Base-by-base conservation (phyloP, 306 rosid species). In the Carpinus fangiana region DNA sequence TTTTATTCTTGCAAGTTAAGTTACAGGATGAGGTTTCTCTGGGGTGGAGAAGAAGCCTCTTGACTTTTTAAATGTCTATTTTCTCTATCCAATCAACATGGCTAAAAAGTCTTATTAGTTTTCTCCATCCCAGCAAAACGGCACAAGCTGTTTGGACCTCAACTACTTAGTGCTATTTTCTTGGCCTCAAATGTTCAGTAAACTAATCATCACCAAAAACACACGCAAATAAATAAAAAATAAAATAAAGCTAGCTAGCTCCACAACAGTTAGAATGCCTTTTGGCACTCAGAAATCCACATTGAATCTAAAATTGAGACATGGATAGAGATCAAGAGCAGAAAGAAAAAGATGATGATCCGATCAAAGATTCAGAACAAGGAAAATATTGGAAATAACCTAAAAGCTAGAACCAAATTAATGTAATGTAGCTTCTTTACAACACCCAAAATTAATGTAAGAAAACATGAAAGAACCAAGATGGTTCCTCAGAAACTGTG, bases 141-240 rank as follows among this genome's bases (percentile, higher is more conserved):
- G 12, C 21, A 4, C 36, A 41, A 21, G 11, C 20, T 67, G 70
- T 80, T 70, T 74, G 75, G 71, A 41, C 52, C 73, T 65, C 79
- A 79, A 57, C 76, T 54, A 73, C 78, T 28, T 26, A 3, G 38
- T 68, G 79, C 61, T 47, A 57, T 67, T 51, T 56, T 67, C 55
- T 66, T 66, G 36, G 59, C 71, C 31, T 66, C 54, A 74, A 36
- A 74, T 65, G 43, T 18, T 54, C 53, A 26, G 65, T 45, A 65
- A 61, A 62, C 41, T 1, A 62, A 38, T 57, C 64, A 57, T 21
- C 13, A 21, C 2, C 64, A 57, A 12, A 8, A 48, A 8, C 16
- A 26, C 2, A 73, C 54, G 45, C 31, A 65, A 48, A 50, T 67
- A 41, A 10, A 78, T 20, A 12, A 18, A 18, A 38, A 17, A 66